Evolutionary conservation across 192 early-diverging fungal species (phyloP).

Genomic region (Coemansia sp.): DNA sequence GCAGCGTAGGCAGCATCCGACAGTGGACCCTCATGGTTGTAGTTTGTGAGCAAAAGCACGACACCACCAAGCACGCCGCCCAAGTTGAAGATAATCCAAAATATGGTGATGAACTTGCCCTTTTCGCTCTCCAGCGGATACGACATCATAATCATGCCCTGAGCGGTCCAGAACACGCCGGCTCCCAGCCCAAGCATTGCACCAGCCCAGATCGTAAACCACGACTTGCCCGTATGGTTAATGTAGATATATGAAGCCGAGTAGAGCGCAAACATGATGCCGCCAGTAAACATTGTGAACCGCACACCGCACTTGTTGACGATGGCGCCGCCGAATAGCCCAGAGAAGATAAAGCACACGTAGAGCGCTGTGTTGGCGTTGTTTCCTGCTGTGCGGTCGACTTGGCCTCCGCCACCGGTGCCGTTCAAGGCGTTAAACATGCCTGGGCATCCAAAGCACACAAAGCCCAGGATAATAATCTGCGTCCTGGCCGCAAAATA

Average conservation of each 20-base stretch:
- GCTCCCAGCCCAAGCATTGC: too few relatives aligned
- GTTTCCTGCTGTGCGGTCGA: constrained; percentile 59
- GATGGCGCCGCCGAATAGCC: constrained; percentile 72
- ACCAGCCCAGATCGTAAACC: too few relatives aligned
- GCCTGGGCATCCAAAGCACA: constrained; percentile 77
- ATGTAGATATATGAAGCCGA: too few relatives aligned
- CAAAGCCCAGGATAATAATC: constrained; percentile 65
- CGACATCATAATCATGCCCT: constrained; percentile 81
- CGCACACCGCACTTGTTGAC: too few relatives aligned
- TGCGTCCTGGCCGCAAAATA: constrained; percentile 64
- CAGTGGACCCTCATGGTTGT: too few relatives aligned
- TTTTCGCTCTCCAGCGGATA: constrained; percentile 82
- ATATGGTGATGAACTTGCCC: constrained; percentile 75
- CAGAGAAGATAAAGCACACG: constrained; percentile 73
- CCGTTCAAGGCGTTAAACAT: constrained; percentile 73
- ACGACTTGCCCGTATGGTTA: too few relatives aligned
- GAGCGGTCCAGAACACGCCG: constrained; percentile 68
- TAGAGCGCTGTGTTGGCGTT: constrained; percentile 78
- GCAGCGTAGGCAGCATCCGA: too few relatives aligned
- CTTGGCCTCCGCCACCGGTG: constrained; percentile 66
- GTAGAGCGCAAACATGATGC: too few relatives aligned
- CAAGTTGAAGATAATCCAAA: constrained; percentile 87
- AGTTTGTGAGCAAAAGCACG: too few relatives aligned
- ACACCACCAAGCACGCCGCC: constrained; percentile 78
- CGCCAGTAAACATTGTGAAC: too few relatives aligned